Conservation (phyloP, 2,329 filamentous ascomycete species). For the Penicillium sclerotigenum region DNA sequence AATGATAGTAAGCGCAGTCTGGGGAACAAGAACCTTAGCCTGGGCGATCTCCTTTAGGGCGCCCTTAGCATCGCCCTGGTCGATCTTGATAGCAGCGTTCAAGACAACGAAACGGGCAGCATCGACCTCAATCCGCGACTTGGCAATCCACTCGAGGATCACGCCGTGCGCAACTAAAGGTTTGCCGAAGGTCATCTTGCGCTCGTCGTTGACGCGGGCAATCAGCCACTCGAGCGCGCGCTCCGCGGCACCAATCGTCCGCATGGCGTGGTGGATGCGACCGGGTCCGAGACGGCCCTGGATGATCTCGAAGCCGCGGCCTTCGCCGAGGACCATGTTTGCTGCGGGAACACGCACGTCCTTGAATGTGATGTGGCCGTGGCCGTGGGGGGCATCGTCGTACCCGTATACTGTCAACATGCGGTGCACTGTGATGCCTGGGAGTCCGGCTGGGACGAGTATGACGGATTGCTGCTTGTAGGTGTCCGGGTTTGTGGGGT, state of each 20-base stretch:
- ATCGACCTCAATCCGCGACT: conserved; percentile 90
- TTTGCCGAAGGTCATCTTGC: conserved; percentile 89
- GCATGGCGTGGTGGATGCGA: conserved; percentile 97
- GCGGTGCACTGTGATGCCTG: conserved; percentile 86
- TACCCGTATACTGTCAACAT: conserved; percentile 95
- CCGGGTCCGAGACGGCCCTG: conserved; percentile 94
- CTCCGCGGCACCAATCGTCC: conserved; percentile 86
- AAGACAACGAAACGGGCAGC: conserved; percentile 83
- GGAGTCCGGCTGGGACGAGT: conserved; percentile 74
- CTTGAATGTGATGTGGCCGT: conserved; percentile 85
- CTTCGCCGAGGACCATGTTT: conserved; percentile 88
- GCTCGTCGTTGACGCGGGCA: conserved; percentile 85
- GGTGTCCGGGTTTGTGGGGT: conserved; percentile 68
- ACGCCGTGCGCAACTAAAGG: conserved; percentile 84
- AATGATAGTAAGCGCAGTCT: conserved; percentile 78
- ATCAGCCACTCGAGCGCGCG: conserved; percentile 92
- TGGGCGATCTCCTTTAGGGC: conserved; percentile 91
- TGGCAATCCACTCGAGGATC: conserved; percentile 91
- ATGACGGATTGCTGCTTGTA: conserved; percentile 94
- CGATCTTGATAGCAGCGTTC: conserved; percentile 94
- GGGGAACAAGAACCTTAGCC: conserved; percentile 88
- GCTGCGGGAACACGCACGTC: conserved; percentile 82
- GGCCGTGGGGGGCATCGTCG: conserved; percentile 96
- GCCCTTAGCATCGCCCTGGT: conserved; percentile 80
- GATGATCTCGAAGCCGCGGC: conserved; percentile 96